A percentile compares a stretch with the other conserved stretches of the same genome.
phyloP scores from a whole-genome alignment of 352 stramenopile species.

The Pythium aristosporum region DNA sequence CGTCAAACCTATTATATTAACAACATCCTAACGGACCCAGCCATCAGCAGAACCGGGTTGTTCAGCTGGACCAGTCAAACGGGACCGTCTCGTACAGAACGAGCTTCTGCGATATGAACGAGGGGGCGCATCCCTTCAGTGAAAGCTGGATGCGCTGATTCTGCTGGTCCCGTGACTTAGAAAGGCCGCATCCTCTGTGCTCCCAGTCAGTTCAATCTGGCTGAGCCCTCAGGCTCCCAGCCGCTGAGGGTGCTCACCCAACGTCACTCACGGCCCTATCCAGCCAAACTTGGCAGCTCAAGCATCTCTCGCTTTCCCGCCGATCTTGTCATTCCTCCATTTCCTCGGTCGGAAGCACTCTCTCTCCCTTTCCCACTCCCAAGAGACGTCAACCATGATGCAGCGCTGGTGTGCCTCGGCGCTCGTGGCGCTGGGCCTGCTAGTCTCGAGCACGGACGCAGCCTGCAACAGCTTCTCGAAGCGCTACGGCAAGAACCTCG shows the following conservation, averaged over 20 bases:
- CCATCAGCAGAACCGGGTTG: neutral
- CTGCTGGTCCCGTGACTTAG: too few relatives aligned
- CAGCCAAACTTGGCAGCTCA: too few relatives aligned
- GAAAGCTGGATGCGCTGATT: neutral
- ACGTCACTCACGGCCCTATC: too few relatives aligned
- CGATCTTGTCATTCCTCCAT: neutral
- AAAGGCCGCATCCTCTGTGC: too few relatives aligned
- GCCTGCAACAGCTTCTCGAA: constrained; percentile 49
- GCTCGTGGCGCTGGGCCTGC: constrained; percentile 45
- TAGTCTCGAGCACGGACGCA: constrained; percentile 65
- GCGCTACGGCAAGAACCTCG: constrained; percentile 41
- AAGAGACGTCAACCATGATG: constrained; percentile 5
- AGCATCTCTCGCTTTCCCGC: neutral
- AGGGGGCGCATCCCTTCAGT: neutral
- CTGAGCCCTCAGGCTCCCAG: too few relatives aligned
- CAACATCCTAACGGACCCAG: neutral
- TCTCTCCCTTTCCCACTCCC: neutral
- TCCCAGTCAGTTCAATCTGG: too few relatives aligned
- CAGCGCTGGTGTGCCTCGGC: constrained; percentile 8
- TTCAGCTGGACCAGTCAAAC: neutral
- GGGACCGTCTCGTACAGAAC: neutral
- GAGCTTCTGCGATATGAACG: neutral
- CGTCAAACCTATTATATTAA: neutral
- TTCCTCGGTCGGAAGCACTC: neutral
- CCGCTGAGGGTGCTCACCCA: too few relatives aligned